Evolutionary conservation across 2,329 filamentous ascomycete genomes (phyloP), one percentile per base, ranked within the genome.

Genomic region (Fusarium vanettenii): DNA sequence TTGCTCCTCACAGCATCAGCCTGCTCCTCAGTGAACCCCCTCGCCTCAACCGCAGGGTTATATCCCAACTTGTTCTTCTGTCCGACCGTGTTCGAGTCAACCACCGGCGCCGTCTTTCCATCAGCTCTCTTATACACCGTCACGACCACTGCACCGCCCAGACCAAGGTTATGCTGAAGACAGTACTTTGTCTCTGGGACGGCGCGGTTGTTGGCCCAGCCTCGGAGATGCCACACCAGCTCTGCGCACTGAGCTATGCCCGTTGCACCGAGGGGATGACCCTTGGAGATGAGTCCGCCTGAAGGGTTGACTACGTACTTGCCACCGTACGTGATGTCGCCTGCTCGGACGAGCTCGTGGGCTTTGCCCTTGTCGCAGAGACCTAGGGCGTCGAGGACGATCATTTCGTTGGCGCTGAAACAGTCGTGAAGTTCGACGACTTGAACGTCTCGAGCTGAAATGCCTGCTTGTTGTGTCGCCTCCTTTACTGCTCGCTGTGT

Each of bases 161-260:
- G 88, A 0, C 96, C 97, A 1, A 98, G 88, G 81, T 98, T 98
- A 82, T 98, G 97, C 86, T 98, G 95, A 74, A 98, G 86, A 67
- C 93, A 94, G 68, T 91, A 91, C 71, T 86, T 90, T 0, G 95
- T 97, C 67, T 88, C 88, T 22, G 90, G 86, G 2, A 93, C 89
- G 18, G 91, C 86, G 45, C 96, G 89, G 87, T 98, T 98, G 84
- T 97, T 98, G 22, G 96, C 96, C 96, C 96, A 98, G 14, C 96
- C 96, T 74, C 96, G 91, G 78, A 98, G 87, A 81, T 98, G 96
- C 96, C 96, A 98, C 31, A 97, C 94, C 14, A 98, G 87, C 86
- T 98, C 96, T 6, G 96, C 94, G 81, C 95, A 98, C 85, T 98
- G 96, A 14, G 96, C 97, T 62, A 98, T 89, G n/a, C 97, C 96